A percentile compares a stretch with the other conserved stretches of the same genome.
phyloP scores from a whole-genome alignment of 2,329 filamentous ascomycete species.

The Fonsecaea monophora region DNA sequence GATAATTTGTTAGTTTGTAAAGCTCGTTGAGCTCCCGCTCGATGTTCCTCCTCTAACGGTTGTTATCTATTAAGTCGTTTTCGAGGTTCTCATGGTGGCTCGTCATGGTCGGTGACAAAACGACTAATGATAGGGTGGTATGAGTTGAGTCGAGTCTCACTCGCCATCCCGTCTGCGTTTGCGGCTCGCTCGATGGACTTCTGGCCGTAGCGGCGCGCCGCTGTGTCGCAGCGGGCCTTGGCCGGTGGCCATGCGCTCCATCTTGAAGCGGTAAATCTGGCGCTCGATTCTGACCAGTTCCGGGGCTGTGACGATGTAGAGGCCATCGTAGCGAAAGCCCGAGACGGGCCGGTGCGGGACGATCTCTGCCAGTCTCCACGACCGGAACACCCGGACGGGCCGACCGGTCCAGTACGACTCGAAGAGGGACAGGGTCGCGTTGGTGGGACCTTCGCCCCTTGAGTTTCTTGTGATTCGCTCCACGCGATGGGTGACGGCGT shows the following conservation, averaged over 20 bases:
- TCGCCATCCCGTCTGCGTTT: constrained; percentile 3
- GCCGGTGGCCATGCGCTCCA: constrained; percentile 54
- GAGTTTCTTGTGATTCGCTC: constrained; percentile 30
- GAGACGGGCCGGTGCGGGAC: constrained; percentile 53
- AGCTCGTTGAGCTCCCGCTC: too few species aligned
- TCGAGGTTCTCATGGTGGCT: too few species aligned
- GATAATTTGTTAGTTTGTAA: too few species aligned
- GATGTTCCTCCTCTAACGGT: too few species aligned
- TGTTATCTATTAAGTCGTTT: too few species aligned
- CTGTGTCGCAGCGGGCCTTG: constrained; percentile 35
- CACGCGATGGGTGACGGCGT: constrained; percentile 18
- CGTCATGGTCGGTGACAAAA: too few species aligned
- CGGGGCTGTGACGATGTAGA: constrained; percentile 57
- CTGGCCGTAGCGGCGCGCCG: constrained; percentile 10
- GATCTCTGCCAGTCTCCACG: constrained; percentile 43
- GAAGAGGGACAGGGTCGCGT: constrained; percentile 54
- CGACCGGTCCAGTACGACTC: constrained; percentile 47
- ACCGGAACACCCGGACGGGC: constrained; percentile 61
- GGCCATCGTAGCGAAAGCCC: constrained; percentile 65
- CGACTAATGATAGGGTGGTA: neutral
- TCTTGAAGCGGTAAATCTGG: constrained; percentile 57
- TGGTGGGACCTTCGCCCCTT: constrained; percentile 39
- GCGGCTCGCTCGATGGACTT: constrained; percentile 1
- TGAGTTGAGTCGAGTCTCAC: neutral
- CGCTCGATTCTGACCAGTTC: constrained; percentile 50